Evolutionary conservation across 2,329 filamentous ascomycete genomes (phyloP), one percentile per base, ranked within the genome.

Genomic region (Hansfordia pulvinata): DNA sequence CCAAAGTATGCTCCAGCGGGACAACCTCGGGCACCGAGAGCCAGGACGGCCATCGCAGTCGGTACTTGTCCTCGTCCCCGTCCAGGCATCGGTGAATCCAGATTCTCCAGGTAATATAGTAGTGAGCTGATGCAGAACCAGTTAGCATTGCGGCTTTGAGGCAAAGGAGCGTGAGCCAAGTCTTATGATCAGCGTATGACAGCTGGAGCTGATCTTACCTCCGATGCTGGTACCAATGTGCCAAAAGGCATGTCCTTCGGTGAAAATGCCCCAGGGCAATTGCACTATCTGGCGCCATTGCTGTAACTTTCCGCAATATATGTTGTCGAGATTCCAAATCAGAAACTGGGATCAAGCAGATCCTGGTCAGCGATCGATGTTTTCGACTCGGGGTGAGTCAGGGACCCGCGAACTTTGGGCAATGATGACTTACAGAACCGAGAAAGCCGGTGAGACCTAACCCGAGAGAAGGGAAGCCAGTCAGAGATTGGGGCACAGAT

Each of bases 21-120:
- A 58, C 46, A 2, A 70, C 56, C 30, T 61, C 54, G 2, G 65
- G 64, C 18, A 69, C 46, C 2, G 59, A 64, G 39, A 71, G 61
- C 10, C 70, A 37, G 14, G 64, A 68, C 2, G 75, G 69, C 82
- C 83, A 92, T 27, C 66, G 42, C 30, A 90, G 54, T 39, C 66
- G 60, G 43, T 74, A 90, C 43, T 85, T 70, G 21, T 79, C 68
- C 42, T 83, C 78, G 23, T 64, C 64, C 4, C 73, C 70, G 34
- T 85, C 81, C 26, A 90, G 56, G 40, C 80, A 84, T 35, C 78
- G 74, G 20, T 81, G 69, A 11, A 90, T 62, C 76, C 81, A 88
- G 15, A 86, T 73, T 4, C 81, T 77, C 82, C 83, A 92, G 10
- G 73, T 60, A 38, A 92, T 83, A 46, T 88, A 84, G 44, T 77